Evolutionary conservation across 2,329 filamentous ascomycete genomes (phyloP), one percentile per base, ranked within the genome.

Genomic region (Xylaria sp.): DNA sequence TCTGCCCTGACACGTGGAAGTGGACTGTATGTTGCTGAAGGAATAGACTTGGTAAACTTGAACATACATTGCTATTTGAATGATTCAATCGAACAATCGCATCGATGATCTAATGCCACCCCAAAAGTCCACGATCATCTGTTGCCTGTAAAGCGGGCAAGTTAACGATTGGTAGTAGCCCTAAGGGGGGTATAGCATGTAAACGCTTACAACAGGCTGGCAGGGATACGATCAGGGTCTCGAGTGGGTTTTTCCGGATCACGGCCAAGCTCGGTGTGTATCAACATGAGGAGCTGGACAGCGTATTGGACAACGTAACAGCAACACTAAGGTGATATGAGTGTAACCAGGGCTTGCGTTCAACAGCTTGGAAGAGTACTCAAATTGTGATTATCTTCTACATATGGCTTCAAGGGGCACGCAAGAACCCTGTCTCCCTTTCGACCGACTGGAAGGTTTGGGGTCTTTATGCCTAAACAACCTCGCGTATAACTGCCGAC

Each of bases 131-230:
- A 57, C 15, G 20, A 57, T 57, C 7, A 23, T 18, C 36, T 5
- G 13, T 25, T 39, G 6, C 20, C 10, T 41, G 20, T 34, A 57
- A 9, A 36, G 53, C 53, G 53, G 53, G 53, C 53, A 57, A 39
- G n/a, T 13, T 13, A 57, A 25, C 34, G 36, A 57, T 57, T 57
- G 53, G 53, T 41, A 56, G 53, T 28, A 9, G 20, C 15, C 15
- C 13, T 39, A 23, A 28, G 12, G 32, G 34, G n/a, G 32, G 23
- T 36, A n/a, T 23, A n/a, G 1, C n/a, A 45, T 10, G 43, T 13
- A 23, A 25, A 15, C 23, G 12, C 4, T 8, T 25, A 28, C 23
- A 48, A 46, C 20, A 46, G 13, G 10, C 10, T 41, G 8, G 18
- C 10, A 41, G 34, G 45, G 12, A 25, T 28, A 25, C 12, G 45